A percentile compares a stretch with the other conserved stretches of the same genome.
Conservation (phyloP, 2,329 filamentous ascomycete species). For the Cytospora leucostoma region DNA sequence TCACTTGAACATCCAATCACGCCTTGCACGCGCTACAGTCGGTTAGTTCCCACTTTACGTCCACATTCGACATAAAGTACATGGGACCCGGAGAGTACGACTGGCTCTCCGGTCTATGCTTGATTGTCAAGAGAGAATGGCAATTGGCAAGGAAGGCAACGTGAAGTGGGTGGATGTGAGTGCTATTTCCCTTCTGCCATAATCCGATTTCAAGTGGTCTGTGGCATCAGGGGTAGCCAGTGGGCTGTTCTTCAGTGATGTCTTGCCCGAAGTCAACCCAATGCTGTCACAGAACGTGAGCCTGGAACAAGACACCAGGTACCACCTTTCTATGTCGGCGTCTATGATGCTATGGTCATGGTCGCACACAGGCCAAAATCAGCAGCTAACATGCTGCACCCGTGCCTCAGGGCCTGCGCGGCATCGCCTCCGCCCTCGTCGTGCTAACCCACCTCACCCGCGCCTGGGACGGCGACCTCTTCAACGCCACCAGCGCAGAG, state of each 20-base stretch:
- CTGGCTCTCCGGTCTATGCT: neutral
- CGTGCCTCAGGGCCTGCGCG: slow-evolving; percentile 52
- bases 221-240: too few species aligned
- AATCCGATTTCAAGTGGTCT: neutral
- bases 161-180: slow-evolving; percentile 64
- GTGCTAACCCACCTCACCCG: slow-evolving; percentile 57
- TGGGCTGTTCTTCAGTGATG: neutral
- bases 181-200: slow-evolving; percentile 28
- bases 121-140: slow-evolving; percentile 35
- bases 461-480: slow-evolving; percentile 53
- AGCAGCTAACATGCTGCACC: slow-evolving; percentile 1
- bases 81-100: neutral
- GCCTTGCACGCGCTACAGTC: neutral
- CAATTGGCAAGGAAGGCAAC: slow-evolving; percentile 49
- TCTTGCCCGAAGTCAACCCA: neutral
- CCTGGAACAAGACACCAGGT: neutral
- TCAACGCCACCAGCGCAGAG: slow-evolving; percentile 48
- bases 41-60: neutral
- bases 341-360: neutral
- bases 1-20: neutral
- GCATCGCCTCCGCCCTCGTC: slow-evolving; percentile 55
- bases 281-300: neutral
- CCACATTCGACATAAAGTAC: neutral
- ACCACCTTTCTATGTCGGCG: neutral
- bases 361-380: neutral